Conservation (phyloP, 495 filamentous ascomycete genomes). For the Xylaria nigripes region DNA sequence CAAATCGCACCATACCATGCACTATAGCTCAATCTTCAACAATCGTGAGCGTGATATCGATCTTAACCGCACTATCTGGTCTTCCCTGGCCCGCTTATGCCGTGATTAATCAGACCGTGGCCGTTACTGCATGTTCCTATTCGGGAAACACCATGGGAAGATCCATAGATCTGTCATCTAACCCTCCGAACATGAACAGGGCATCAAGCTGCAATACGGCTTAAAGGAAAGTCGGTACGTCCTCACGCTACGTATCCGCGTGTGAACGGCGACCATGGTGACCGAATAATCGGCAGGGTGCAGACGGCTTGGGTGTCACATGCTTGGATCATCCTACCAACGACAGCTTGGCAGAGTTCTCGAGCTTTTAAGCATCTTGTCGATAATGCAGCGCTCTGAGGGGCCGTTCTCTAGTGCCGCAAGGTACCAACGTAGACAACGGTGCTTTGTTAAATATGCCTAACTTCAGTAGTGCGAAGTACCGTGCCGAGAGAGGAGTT, state of each 20-base stretch:
- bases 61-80: background rate
- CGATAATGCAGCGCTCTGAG: constrained; percentile 31
- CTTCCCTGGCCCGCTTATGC: background rate
- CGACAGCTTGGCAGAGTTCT: constrained; percentile 24
- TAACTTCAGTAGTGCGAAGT: constrained; percentile 34
- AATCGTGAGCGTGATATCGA: background rate
- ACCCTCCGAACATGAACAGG: background rate
- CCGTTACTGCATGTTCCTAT: constrained; percentile 4
- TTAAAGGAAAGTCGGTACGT: constrained; percentile 14
- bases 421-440: constrained; percentile 41
- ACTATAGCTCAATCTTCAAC: background rate
- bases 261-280: background rate
- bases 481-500: constrained; percentile 35
- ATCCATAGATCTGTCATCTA: constrained; percentile 1
- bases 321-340: constrained; percentile 39
- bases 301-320: constrained; percentile 28
- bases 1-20: no score
- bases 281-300: constrained; percentile 12
- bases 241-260: background rate
- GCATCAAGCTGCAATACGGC: background rate
- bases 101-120: background rate
- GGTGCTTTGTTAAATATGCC: constrained; percentile 46
- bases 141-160: background rate
- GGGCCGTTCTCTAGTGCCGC: constrained; percentile 40
- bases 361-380: constrained; percentile 19